These are phyloP conservation scores for Fusarium kyushuense DNA, from an alignment of 2,329 filamentous ascomycete genomes.

Conservation along the genomic window DNA sequence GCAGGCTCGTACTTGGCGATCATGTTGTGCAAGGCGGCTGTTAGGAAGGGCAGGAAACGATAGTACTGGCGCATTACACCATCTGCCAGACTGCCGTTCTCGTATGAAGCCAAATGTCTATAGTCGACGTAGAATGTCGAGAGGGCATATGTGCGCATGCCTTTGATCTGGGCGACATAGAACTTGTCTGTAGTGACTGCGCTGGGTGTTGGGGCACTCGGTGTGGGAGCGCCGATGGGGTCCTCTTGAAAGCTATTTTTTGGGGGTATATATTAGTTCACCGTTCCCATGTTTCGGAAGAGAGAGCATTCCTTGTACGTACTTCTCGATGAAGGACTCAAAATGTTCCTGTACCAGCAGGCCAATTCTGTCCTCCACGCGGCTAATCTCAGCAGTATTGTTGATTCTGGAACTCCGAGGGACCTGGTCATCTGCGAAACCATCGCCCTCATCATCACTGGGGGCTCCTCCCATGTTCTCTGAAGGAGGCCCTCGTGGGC, in stretches of 20 bases:
- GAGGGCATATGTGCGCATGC: constrained; percentile 78
- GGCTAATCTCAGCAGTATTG: constrained; percentile 68
- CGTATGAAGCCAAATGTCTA: constrained; percentile 81
- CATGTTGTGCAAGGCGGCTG: constrained; percentile 87
- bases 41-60: constrained; percentile 92
- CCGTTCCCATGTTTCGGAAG: neutral
- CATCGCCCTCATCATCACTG: constrained; percentile 73
- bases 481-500: constrained; percentile 70
- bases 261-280: constrained; percentile 1
- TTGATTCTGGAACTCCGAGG: constrained; percentile 63
- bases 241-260: constrained; percentile 73
- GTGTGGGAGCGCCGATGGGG: constrained; percentile 63
- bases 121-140: constrained; percentile 90
- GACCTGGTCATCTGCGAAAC: constrained; percentile 74
- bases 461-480: constrained; percentile 69
- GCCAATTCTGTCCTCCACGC: constrained; percentile 81
- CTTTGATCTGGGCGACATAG: constrained; percentile 86
- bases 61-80: constrained; percentile 94
- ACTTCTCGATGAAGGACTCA: constrained; percentile 84
- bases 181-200: constrained; percentile 82
- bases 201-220: constrained; percentile 73
- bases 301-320: constrained; percentile 44
- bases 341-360: constrained; percentile 81
- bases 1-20: constrained; percentile 94
- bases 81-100: constrained; percentile 83